Conservation (phyloP, 306 rosid species). For the Vigna mungo region DNA sequence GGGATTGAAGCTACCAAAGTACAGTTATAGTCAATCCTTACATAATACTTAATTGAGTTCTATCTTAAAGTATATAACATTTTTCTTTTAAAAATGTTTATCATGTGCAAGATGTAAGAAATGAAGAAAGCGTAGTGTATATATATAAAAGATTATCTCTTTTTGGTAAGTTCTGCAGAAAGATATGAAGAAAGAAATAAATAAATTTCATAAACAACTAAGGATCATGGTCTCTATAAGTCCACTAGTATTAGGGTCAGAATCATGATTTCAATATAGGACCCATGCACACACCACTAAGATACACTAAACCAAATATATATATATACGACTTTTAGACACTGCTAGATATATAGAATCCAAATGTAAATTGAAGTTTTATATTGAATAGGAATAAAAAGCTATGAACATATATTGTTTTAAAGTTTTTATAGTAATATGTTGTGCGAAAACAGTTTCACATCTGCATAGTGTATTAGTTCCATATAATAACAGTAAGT, state of each 20-base stretch:
- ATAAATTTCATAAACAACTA: constrained; percentile 36
- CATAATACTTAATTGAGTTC: neutral
- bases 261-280: constrained; percentile 67
- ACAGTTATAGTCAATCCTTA: neutral
- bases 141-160: constrained; percentile 27
- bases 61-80: neutral
- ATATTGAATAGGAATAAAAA: no score
- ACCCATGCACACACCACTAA: constrained; percentile 63
- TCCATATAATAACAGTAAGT: constrained; percentile 19
- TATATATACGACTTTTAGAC: constrained; percentile 10
- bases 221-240: constrained; percentile 56
- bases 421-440: no score
- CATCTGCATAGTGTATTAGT: no score
- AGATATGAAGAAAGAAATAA: constrained; percentile 33
- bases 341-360: no score
- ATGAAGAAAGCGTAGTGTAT: neutral
- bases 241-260: constrained; percentile 67
- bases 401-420: no score
- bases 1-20: neutral
- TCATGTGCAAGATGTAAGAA: constrained; percentile 10
- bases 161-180: constrained; percentile 34
- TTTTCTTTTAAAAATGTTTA: neutral
- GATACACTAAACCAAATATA: constrained; percentile 56
- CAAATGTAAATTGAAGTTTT: no score
- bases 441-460: no score